phyloP scores from a whole-genome alignment of 2,329 filamentous ascomycete genomes.

The Xylariaceae sp. region DNA sequence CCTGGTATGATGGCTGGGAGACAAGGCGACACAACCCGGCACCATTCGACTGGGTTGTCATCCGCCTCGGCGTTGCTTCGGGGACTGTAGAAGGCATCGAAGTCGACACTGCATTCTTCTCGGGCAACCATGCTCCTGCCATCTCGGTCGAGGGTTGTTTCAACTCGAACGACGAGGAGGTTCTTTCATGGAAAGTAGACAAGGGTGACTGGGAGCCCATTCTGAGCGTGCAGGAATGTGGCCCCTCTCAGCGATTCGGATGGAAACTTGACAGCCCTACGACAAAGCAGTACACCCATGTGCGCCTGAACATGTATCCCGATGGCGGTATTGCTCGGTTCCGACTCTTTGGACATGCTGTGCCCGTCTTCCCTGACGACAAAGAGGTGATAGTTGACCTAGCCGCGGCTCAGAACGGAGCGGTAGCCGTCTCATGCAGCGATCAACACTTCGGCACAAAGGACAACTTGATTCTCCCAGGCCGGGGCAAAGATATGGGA shows the following conservation, averaged over 20 bases:
- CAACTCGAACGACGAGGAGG: slow-evolving; percentile 56
- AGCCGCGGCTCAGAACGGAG: slow-evolving; percentile 72
- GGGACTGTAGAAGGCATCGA: slow-evolving; percentile 70
- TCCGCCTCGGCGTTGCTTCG: slow-evolving; percentile 62
- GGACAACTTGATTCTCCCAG: slow-evolving; percentile 73
- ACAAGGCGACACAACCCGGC: slow-evolving; percentile 60
- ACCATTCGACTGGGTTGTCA: slow-evolving; percentile 61
- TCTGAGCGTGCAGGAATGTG: slow-evolving; percentile 63
- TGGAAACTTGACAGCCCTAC: slow-evolving; percentile 61
- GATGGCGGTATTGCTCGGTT: slow-evolving; percentile 80
- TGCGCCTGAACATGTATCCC: slow-evolving; percentile 77
- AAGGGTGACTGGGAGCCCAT: slow-evolving; percentile 67
- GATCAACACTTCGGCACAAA: slow-evolving; percentile 82
- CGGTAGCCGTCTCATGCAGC: slow-evolving; percentile 67
- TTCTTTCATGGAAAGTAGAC: slow-evolving; percentile 54
- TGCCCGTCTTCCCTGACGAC: slow-evolving; percentile 69
- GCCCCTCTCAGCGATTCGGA: slow-evolving; percentile 65
- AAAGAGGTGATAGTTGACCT: slow-evolving; percentile 64
- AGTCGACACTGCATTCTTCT: slow-evolving; percentile 76
- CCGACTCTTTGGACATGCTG: slow-evolving; percentile 67
- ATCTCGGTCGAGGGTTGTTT: slow-evolving; percentile 75
- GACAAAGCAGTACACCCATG: slow-evolving; percentile 68
- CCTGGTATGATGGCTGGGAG: slow-evolving; percentile 69
- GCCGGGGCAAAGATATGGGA: slow-evolving; percentile 76
- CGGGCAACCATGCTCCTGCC: slow-evolving; percentile 74